Percentiles rank a stretch among this genome's conserved stretches.
These are phyloP conservation scores for Lumnitzera littorea DNA, from an alignment of 345 rosid genomes.

Conservation along the genomic window DNA sequence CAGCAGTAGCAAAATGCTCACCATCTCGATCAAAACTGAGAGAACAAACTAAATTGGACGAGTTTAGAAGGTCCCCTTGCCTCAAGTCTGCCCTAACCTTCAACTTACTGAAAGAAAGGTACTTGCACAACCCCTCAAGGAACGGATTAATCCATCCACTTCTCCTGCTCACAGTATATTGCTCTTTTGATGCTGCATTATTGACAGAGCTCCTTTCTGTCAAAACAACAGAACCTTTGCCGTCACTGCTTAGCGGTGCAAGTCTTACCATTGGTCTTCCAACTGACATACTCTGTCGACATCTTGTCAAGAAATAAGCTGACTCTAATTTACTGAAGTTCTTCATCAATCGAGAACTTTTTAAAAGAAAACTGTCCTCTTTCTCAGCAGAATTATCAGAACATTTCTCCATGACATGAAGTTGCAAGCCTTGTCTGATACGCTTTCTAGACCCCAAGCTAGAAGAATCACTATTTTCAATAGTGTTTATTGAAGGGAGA, in stretches of 20 bases:
- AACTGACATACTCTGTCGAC: constrained; percentile 41
- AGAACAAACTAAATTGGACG: constrained; percentile 85
- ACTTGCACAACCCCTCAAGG: constrained; percentile 92
- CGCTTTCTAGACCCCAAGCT: constrained; percentile 66
- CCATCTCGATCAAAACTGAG: constrained; percentile 89
- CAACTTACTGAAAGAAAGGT: constrained; percentile 70
- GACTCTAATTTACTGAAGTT: constrained; percentile 88
- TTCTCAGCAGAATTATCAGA: constrained; percentile 30
- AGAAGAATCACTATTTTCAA: constrained; percentile 39
- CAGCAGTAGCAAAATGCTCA: constrained; percentile 91
- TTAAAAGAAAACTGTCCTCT: constrained; percentile 47
- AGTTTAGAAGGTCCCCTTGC: constrained; percentile 85
- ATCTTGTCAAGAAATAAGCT: constrained; percentile 78
- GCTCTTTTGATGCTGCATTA: constrained; percentile 45
- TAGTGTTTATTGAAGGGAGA: constrained; percentile 29
- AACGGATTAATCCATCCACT: constrained; percentile 92
- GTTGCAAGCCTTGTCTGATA: constrained; percentile 35
- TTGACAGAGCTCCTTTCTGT: constrained; percentile 78
- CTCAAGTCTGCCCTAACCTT: constrained; percentile 85
- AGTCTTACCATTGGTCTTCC: constrained; percentile 43
- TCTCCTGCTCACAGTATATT: constrained; percentile 27
- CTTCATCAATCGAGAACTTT: constrained; percentile 71
- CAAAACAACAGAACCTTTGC: constrained; percentile 57
- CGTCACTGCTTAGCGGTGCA: constrained; percentile 62
- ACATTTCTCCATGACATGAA: constrained; percentile 31